Evolutionary conservation across 129 eudicot species (phyloP), one percentile per base, ranked within the genome.

Genomic region (Daucus carota): DNA sequence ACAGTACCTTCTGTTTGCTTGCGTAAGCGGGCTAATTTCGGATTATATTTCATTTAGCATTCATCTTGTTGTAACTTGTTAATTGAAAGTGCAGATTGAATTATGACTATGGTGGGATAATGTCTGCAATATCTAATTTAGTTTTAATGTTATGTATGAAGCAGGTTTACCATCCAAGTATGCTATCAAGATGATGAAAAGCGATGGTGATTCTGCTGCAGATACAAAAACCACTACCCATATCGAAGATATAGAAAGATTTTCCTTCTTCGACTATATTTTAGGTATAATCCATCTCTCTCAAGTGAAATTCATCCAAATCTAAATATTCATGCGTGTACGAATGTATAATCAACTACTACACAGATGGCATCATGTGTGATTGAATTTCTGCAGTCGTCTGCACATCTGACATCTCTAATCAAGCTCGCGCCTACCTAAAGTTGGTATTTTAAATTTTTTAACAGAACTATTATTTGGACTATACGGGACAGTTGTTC

Each of bases 161-260:
- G 70, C 70, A 63, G 70, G 70, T 29, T 63, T 63, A 29, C 70
- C 70, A 63, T 63, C 70, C 40, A 63, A 26, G 38, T 63, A 63
- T 15, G 1, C 3, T 1, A 63, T 63, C 18, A 63, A 31, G 34
- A 11, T 17, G 70, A 29, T 13, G 15, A 5, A 1, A 1, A 16
- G 26, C 2, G 40, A 31, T 31, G 70, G 29, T 31, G 70, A 63
- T 13, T 34, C 6, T 6, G 70, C 29, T 63, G 36, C 22, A 29
- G 70, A 63, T 13, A 63, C 29, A 63, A 63, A 31, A 63, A 0
- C 14, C 38, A 29, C 3, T 29, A 63, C 70, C 17, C 7, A 15
- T 22, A 63, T 63, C 10, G 3, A 29, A 63, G 70, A 63, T 31
- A 31, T 11, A 31, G 5, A 63, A 5, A 63, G 70, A 63, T 63